Conservation (phyloP, 2,329 filamentous ascomycete species). For the Simplicillium aogashimaense region DNA sequence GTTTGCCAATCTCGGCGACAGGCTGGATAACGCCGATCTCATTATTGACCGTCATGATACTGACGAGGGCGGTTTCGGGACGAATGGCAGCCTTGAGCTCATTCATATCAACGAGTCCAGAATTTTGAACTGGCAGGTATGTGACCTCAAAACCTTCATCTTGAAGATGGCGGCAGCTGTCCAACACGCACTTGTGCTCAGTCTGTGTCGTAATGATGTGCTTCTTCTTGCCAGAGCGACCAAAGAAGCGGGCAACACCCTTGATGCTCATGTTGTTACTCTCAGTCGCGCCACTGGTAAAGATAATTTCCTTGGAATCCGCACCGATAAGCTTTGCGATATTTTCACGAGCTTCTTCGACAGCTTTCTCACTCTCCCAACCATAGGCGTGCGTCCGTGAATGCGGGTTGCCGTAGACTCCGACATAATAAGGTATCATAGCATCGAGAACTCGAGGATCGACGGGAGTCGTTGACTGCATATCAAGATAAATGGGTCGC, state of each 20-base stretch:
- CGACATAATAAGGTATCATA: conserved; percentile 92
- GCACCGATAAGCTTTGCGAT: conserved; percentile 84
- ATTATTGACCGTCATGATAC: conserved; percentile 98
- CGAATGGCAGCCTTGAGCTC: conserved; percentile 82
- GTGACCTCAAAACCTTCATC: conserved; percentile 95
- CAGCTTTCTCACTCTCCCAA: conserved; percentile 93
- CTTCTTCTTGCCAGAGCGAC: conserved; percentile 88
- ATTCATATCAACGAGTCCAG: conserved; percentile 76
- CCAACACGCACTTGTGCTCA: conserved; percentile 97
- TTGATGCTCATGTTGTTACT: conserved; percentile 99
- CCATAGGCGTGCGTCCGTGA: conserved; percentile 96
- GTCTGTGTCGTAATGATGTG: conserved; percentile 97
- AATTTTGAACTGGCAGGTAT: conserved; percentile 84
- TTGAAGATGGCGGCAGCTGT: conserved; percentile 93
- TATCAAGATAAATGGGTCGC: conserved; percentile 93
- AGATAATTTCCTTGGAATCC: conserved; percentile 96
- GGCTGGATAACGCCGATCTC: conserved; percentile 99
- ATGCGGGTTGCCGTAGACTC: conserved; percentile 93
- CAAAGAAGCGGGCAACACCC: conserved; percentile 92
- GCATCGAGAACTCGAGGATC: conserved; percentile 92
- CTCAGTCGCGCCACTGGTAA: conserved; percentile 95
- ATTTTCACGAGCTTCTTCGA: conserved; percentile 77
- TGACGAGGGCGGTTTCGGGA: conserved; percentile 85
- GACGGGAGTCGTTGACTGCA: conserved; percentile 93
- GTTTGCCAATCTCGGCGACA: conserved; percentile 80